Evolutionary conservation across 352 stramenopile species (phyloP).

Genomic region (Pythium folliculosum): DNA sequence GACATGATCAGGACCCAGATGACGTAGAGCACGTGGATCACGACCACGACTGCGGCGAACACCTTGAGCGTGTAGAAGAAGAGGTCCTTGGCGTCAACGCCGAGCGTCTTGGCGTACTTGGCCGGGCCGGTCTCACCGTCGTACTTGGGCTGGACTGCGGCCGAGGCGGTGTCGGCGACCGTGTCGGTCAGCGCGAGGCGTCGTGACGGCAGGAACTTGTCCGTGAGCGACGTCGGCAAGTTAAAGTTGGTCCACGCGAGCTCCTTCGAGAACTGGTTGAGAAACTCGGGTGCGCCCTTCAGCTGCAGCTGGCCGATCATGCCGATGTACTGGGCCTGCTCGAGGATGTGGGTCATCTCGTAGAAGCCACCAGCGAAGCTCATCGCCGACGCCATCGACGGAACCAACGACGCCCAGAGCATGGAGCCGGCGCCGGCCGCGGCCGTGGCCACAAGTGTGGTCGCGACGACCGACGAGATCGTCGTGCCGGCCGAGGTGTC

Average conservation of each 20-base stretch:
- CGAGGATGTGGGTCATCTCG: constrained; percentile 86
- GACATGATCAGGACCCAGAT: constrained; percentile 54
- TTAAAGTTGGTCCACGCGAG: constrained; percentile 89
- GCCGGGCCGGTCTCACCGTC: constrained; percentile 57
- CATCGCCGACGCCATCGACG: constrained; percentile 57
- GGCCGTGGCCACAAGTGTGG: constrained; percentile 55
- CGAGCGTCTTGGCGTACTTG: constrained; percentile 70
- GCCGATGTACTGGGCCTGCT: constrained; percentile 83
- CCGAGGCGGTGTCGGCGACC: constrained; percentile 8
- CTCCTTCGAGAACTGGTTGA: constrained; percentile 81
- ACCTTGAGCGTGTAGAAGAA: constrained; percentile 84
- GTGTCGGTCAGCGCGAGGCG: constrained; percentile 17
- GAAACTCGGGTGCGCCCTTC: constrained; percentile 69
- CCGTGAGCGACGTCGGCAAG: constrained; percentile 52
- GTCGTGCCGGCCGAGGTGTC: constrained; percentile 68
- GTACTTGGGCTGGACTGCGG: constrained; percentile 32
- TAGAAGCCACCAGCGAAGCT: constrained; percentile 78
- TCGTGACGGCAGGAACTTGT: constrained; percentile 26
- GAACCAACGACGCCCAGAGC: constrained; percentile 71
- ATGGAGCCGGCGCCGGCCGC: constrained; percentile 59
- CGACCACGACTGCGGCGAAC: constrained; percentile 57
- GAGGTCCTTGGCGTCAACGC: constrained; percentile 58
- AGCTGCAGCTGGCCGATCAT: constrained; percentile 85
- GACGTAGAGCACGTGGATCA: constrained; percentile 67
- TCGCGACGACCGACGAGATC: constrained; percentile 66